These are phyloP conservation scores for Vitis riparia DNA, from an alignment of 164 flowering plant genomes.

Conservation along the genomic window DNA sequence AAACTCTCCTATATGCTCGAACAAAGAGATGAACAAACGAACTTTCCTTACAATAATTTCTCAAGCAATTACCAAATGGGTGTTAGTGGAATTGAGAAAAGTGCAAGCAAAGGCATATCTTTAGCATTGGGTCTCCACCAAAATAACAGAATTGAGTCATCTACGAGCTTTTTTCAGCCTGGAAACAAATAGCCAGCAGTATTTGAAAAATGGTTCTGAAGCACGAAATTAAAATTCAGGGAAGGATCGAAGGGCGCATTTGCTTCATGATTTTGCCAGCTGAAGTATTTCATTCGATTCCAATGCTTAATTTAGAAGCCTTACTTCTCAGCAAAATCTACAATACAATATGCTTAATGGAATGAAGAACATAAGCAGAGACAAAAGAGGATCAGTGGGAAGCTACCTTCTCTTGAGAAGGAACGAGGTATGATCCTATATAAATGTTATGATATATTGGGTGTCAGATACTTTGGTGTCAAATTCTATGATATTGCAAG, in stretches of 20 bases:
- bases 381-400: too few relatives aligned
- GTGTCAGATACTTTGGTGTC: too few relatives aligned
- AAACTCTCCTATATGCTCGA: neutral
- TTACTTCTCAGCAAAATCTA: too few relatives aligned
- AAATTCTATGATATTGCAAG: too few relatives aligned
- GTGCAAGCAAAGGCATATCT: conserved; percentile 14
- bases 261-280: neutral
- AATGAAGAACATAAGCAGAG: too few relatives aligned
- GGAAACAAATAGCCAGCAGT: neutral
- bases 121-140: conserved; percentile 24
- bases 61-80: neutral
- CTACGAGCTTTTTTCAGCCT: neutral
- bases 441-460: too few relatives aligned
- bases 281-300: neutral
- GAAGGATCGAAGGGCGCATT: neutral
- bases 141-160: conserved; percentile 5
- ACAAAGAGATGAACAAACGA: neutral
- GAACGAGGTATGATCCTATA: too few relatives aligned
- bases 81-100: neutral
- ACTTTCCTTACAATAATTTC: neutral
- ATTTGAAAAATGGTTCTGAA: neutral
- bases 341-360: too few relatives aligned
- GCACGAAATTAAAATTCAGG: neutral
- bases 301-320: too few relatives aligned
- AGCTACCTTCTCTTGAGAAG: too few relatives aligned